Conservation (phyloP, 148 eudicot genomes). For the Rhododendron williamsianum region DNA sequence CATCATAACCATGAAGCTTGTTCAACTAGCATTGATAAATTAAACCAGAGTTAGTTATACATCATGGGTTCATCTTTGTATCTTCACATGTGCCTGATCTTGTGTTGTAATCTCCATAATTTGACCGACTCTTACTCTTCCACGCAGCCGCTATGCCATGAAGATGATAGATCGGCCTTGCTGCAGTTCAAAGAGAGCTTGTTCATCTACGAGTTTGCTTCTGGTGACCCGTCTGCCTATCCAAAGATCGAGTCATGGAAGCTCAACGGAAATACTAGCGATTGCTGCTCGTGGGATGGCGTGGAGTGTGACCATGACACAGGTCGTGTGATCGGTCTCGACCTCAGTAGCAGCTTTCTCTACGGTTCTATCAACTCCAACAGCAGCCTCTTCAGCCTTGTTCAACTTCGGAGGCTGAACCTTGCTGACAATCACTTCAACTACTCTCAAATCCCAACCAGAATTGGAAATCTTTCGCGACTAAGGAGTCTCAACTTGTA, state of each 20-base stretch:
- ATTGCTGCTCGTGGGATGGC: constrained; percentile 27
- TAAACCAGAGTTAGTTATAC: no score
- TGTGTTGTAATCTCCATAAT: not conserved
- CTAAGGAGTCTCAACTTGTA: constrained; percentile 1
- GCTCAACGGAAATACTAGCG: not conserved
- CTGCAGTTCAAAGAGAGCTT: constrained; percentile 5
- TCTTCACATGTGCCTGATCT: not conserved
- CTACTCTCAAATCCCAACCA: constrained; percentile 8
- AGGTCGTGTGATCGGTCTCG: not conserved
- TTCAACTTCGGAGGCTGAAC: constrained; percentile 26
- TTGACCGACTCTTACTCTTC: not conserved
- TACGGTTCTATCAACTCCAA: constrained; percentile 19
- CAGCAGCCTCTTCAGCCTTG: constrained; percentile 11
- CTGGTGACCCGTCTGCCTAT: not conserved
- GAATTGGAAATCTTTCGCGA: not conserved
- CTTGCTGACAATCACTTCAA: constrained; percentile 30
- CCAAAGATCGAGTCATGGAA: not conserved
- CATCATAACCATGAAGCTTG: not conserved
- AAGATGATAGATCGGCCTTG: constrained; percentile 12
- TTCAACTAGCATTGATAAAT: not conserved
- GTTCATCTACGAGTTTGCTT: not conserved
- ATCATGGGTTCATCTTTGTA: not conserved
- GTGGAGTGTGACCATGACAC: not conserved
- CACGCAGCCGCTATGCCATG: not conserved
- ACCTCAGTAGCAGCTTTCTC: not conserved